Conservation (phyloP, 208 protist genomes). For the Novymonas esmeraldas region DNA sequence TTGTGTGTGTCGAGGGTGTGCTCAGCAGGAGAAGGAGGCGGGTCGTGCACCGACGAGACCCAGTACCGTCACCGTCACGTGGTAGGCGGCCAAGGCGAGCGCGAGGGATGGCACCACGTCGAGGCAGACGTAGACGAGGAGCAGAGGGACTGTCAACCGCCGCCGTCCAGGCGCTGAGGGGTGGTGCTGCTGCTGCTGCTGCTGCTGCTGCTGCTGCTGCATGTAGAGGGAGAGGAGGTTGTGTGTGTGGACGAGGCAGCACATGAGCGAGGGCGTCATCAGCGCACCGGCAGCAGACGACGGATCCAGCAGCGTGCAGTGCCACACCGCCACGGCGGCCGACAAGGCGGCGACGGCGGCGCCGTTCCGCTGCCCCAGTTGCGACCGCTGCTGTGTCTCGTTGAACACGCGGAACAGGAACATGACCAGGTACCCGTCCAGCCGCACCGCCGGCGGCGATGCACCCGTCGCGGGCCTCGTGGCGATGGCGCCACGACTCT, state of each 20-base stretch:
- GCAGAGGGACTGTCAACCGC: slow-evolving; percentile 39
- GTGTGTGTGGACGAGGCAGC: slow-evolving; percentile 44
- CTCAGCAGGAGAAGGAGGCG: slow-evolving; percentile 11
- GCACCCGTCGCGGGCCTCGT: not conserved
- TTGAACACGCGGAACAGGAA: slow-evolving; percentile 54
- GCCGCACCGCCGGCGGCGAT: not conserved
- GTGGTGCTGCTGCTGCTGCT: too few species aligned
- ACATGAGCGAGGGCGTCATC: slow-evolving; percentile 46
- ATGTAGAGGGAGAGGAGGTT: slow-evolving; percentile 41
- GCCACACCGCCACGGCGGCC: slow-evolving; percentile 34
- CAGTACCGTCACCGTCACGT: slow-evolving; percentile 16
- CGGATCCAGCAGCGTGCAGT: slow-evolving; percentile 45
- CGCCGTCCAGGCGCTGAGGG: too few species aligned
- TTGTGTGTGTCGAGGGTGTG: too few species aligned
- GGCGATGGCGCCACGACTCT: too few species aligned
- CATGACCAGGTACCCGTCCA: slow-evolving; percentile 7
- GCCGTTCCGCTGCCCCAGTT: slow-evolving; percentile 41
- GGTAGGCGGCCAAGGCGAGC: slow-evolving; percentile 46
- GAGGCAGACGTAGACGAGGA: slow-evolving; percentile 62
- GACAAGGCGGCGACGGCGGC: slow-evolving; percentile 31
- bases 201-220: too few species aligned
- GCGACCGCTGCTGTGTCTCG: slow-evolving; percentile 43
- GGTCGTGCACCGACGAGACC: slow-evolving; percentile 9
- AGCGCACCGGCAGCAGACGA: slow-evolving; percentile 30
- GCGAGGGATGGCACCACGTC: slow-evolving; percentile 69